phyloP scores from a whole-genome alignment of 1,284 basidiomycete genomes.

The Sporisorium iseilematis-ciliati region DNA sequence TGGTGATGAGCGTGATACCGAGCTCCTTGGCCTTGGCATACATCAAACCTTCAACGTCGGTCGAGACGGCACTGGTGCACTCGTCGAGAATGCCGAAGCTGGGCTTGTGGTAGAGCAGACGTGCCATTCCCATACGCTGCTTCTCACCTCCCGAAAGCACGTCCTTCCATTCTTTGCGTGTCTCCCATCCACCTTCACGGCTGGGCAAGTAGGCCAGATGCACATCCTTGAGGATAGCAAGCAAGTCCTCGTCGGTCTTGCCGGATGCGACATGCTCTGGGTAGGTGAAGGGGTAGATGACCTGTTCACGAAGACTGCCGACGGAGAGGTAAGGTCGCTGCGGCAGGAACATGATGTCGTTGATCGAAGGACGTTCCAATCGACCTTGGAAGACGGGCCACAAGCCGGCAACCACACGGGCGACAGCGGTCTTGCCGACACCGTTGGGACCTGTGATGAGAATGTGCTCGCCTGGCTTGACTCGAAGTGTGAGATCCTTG shows the following conservation, averaged over 20 bases:
- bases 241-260: constrained; percentile 78
- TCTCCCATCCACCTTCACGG: constrained; percentile 81
- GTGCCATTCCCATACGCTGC: constrained; percentile 74
- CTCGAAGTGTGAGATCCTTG: constrained; percentile 78
- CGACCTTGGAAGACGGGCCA: constrained; percentile 77
- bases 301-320: constrained; percentile 88
- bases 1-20: constrained; percentile 88
- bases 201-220: constrained; percentile 87
- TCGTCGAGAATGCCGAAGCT: constrained; percentile 76
- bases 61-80: constrained; percentile 94
- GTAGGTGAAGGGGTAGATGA: constrained; percentile 70
- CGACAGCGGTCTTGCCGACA: constrained; percentile 93
- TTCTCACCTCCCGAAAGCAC: constrained; percentile 88
- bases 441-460: constrained; percentile 87
- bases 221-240: constrained; percentile 81
- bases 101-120: constrained; percentile 86
- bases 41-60: constrained; percentile 95
- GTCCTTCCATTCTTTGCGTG: constrained; percentile 90
- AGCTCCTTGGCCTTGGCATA: constrained; percentile 92
- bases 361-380: constrained; percentile 58
- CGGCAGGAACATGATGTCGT: constrained; percentile 86
- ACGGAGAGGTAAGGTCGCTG: constrained; percentile 91
- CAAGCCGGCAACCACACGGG: constrained; percentile 87
- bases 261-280: constrained; percentile 70
- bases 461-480: constrained; percentile 85